A percentile compares a stretch with the other conserved stretches of the same genome.
Conservation (phyloP, 1,284 basidiomycete species). For the Ustilago loliicola region DNA sequence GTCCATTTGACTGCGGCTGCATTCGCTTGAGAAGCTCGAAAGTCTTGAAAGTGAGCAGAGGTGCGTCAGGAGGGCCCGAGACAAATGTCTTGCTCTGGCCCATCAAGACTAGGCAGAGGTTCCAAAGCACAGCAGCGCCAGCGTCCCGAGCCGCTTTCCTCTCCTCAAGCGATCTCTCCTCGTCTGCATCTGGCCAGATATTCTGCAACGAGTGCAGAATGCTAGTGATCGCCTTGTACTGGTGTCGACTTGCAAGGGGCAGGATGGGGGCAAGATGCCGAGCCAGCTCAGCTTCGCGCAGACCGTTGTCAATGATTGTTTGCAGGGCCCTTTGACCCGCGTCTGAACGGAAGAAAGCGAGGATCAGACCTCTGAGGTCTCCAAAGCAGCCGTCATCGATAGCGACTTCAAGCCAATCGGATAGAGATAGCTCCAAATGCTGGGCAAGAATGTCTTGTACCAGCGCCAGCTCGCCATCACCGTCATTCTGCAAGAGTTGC, state of each 20-base stretch:
- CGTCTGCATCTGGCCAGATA: slow-evolving; percentile 21
- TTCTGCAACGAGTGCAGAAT: slow-evolving; percentile 23
- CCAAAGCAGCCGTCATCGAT: neutral
- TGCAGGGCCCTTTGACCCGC: neutral
- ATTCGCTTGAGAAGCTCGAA: neutral
- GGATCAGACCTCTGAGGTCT: neutral
- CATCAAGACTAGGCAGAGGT: slow-evolving; percentile 21
- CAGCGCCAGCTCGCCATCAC: slow-evolving; percentile 11
- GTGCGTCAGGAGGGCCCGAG: neutral
- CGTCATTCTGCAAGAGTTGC: slow-evolving; percentile 23
- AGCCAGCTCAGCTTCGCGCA: slow-evolving; percentile 14
- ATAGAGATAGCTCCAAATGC: slow-evolving; percentile 12
- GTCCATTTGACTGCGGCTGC: neutral
- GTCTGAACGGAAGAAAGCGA: slow-evolving; percentile 13
- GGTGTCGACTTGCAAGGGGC: slow-evolving; percentile 5
- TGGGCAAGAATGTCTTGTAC: slow-evolving; percentile 12
- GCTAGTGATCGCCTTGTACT: slow-evolving; percentile 5
- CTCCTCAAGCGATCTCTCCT: neutral
- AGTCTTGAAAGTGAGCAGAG: neutral
- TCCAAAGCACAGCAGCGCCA: slow-evolving; percentile 21
- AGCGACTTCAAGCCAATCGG: slow-evolving; percentile 20
- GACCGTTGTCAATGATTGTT: slow-evolving; percentile 9
- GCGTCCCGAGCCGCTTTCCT: slow-evolving; percentile 7
- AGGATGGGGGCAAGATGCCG: slow-evolving; percentile 15
- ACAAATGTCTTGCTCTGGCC: neutral